Evolutionary conservation across 805 yeast species (phyloP), one percentile per base, ranked within the genome.

Genomic region (Candida namnaoensis): DNA sequence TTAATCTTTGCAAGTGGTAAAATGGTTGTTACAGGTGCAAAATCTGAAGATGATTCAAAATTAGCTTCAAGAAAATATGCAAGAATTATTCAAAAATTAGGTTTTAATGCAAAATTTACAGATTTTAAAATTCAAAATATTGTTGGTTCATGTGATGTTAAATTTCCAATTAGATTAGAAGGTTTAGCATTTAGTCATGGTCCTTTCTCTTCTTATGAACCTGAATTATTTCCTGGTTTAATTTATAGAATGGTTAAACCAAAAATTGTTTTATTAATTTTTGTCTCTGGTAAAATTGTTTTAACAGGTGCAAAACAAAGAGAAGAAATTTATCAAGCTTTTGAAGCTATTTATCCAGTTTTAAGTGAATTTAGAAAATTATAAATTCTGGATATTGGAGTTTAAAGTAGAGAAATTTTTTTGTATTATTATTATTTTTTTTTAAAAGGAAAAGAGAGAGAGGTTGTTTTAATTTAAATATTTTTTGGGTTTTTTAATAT

Each of bases 161-260:
- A 93, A 62, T 93, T 93, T 64, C 99, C 99, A 15, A 93, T 93
- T 50, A 79, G 99, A 61, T 71, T 93, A 50, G 99, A 93, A 69
- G 99, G 99, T 45, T 75, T 93, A 56, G 99, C 99, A 5, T 93
- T 90, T 62, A 81, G 95, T 52, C 99, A 93, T 74, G 99, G 99
- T 45, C 88, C 96, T 69, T 93, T 93, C 91, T 84, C 95, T 49
- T 87, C 96, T 14, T 93, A 93, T 60, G 99, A 93, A 65, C 99
- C 99, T 4, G 99, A 93, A 65, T 71, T 93, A 60, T 93, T 93
- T 65, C 99, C 99, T 3, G 99, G 99, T 58, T 75, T 93, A 54
- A 93, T 93, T 67, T 93, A 93, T 72, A 88, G 99, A 75, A 93
- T 93, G 99, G 99, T 93, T 53, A 91, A 91, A 63, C 99, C 99